phyloP scores from a whole-genome alignment of 2,329 filamentous ascomycete species.

The Hypomyces rosellus region DNA sequence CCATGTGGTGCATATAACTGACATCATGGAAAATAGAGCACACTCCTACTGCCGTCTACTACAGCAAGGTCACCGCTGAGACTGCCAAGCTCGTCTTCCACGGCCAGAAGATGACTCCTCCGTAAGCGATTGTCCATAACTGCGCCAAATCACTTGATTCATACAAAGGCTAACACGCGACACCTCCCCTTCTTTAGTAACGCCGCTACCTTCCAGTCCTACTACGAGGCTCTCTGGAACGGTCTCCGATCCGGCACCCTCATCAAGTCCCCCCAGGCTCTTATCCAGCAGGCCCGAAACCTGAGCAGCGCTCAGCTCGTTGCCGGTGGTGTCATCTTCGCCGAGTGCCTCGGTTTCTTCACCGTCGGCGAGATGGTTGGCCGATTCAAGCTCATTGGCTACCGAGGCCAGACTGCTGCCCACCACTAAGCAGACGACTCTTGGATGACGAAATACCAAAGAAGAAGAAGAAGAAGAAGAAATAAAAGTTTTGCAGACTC shows the following conservation, averaged over 20 bases:
- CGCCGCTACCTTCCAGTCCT: slow-evolving; percentile 74
- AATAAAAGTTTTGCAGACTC: neutral
- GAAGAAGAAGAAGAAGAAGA: slow-evolving; percentile 11
- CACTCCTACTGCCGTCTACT: slow-evolving; percentile 84
- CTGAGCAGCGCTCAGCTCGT: slow-evolving; percentile 65
- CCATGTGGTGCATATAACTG: neutral
- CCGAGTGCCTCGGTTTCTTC: slow-evolving; percentile 94
- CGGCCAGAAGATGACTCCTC: slow-evolving; percentile 85
- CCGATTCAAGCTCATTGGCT: slow-evolving; percentile 90
- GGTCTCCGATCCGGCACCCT: slow-evolving; percentile 59
- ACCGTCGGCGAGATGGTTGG: slow-evolving; percentile 96
- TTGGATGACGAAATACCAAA: neutral
- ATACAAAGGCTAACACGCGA: neutral
- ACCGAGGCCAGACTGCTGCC: slow-evolving; percentile 63
- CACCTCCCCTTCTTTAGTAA: slow-evolving; percentile 46
- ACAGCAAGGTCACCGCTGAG: slow-evolving; percentile 83
- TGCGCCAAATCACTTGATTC: slow-evolving; percentile 1
- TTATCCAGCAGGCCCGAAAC: slow-evolving; percentile 56
- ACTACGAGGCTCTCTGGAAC: slow-evolving; percentile 71
- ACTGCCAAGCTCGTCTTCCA: slow-evolving; percentile 81
- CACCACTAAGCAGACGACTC: slow-evolving; percentile 45
- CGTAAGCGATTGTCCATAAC: slow-evolving; percentile 56
- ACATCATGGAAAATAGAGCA: slow-evolving; percentile 50
- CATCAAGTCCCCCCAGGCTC: slow-evolving; percentile 50
- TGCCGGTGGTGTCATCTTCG: slow-evolving; percentile 68